These are phyloP conservation scores for Lodderomyces jiufengensis DNA, from an alignment of 1,139 yeast species.

Conservation along the genomic window DNA sequence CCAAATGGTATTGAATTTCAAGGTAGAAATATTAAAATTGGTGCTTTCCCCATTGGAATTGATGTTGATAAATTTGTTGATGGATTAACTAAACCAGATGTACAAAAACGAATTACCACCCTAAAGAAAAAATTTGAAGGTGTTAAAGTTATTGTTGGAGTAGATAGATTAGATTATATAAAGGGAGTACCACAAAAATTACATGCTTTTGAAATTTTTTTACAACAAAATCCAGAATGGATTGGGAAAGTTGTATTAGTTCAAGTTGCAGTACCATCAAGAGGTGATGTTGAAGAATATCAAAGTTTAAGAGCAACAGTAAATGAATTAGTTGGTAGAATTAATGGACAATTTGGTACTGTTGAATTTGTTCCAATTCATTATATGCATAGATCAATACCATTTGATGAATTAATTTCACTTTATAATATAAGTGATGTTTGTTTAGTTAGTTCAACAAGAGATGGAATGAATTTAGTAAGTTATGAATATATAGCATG, in stretches of 20 bases:
- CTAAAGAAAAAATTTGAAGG: conserved; percentile 61
- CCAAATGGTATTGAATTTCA: conserved; percentile 88
- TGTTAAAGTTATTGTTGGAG: conserved; percentile 88
- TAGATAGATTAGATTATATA: conserved; percentile 90
- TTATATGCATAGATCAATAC: conserved; percentile 87
- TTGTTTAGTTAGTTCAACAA: conserved; percentile 86
- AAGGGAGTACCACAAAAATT: conserved; percentile 97
- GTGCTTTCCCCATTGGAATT: conserved; percentile 98
- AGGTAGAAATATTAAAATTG: conserved; percentile 77
- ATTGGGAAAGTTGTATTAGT: conserved; percentile 93
- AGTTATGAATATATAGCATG: conserved; percentile 96
- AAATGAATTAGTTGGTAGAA: conserved; percentile 93
- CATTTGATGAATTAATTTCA: conserved; percentile 87
- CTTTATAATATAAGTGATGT: conserved; percentile 84
- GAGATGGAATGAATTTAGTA: conserved; percentile 98
- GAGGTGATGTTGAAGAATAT: conserved; percentile 98
- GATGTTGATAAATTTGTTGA: conserved; percentile 88
- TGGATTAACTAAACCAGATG: conserved; percentile 65
- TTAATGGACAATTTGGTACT: conserved; percentile 94
- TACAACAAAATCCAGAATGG: conserved; percentile 96
- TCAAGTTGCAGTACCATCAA: conserved; percentile 95
- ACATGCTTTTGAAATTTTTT: conserved; percentile 90
- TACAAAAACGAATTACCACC: conserved; percentile 60
- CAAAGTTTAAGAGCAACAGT: conserved; percentile 91
- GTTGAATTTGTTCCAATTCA: conserved; percentile 98